Percentiles rank a stretch among this genome's conserved stretches.
These are phyloP conservation scores for Komagataella populi DNA, from an alignment of 805 yeast species.

Conservation along the genomic window DNA sequence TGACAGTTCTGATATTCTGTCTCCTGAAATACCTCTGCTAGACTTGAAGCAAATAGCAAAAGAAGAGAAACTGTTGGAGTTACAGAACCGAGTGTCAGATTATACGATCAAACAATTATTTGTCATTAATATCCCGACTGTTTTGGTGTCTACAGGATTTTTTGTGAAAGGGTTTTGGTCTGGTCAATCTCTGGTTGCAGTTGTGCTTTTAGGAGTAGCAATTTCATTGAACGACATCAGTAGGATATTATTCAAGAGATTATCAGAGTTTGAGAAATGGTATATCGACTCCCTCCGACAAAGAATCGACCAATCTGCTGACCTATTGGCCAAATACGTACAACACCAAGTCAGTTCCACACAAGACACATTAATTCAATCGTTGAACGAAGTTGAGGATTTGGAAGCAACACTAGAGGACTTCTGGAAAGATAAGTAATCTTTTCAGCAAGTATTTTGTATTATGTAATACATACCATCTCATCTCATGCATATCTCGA, in stretches of 20 bases:
- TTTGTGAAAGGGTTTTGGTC: constrained; percentile 2
- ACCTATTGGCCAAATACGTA: background rate
- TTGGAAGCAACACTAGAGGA: background rate
- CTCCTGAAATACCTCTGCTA: background rate
- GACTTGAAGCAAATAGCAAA: background rate
- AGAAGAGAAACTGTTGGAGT: background rate
- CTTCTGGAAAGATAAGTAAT: background rate
- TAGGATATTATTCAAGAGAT: background rate
- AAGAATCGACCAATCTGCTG: constrained; percentile 2
- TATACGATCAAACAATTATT: background rate
- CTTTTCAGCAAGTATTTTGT: background rate
- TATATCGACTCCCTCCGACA: constrained; percentile 3
- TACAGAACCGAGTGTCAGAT: background rate
- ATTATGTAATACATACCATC: background rate
- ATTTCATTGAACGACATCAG: constrained; percentile 20
- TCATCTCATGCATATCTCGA: background rate
- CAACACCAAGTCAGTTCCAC: background rate
- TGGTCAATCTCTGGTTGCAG: constrained; percentile 18
- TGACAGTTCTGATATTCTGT: background rate
- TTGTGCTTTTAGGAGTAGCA: constrained; percentile 28
- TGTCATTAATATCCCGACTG: constrained; percentile 1
- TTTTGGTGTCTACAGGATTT: background rate
- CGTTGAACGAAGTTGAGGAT: background rate
- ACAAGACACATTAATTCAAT: background rate
- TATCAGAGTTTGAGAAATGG: constrained; percentile 4